Evolutionary conservation across 2,329 filamentous ascomycete genomes (phyloP).

Genomic region (Penicillium fuscoglaucum): DNA sequence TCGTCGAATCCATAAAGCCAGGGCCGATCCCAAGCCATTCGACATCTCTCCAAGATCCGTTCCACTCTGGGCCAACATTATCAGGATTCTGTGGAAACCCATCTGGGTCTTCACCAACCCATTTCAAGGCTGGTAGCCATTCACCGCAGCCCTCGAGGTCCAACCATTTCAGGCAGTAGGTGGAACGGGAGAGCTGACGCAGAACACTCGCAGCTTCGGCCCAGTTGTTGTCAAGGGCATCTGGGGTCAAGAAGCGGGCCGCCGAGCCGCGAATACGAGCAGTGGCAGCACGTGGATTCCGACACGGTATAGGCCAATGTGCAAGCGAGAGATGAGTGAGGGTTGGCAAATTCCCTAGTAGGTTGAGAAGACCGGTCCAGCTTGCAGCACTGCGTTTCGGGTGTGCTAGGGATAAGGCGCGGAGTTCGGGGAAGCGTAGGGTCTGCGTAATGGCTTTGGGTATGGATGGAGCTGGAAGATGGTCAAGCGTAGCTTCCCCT

Average conservation of each 20-base stretch:
- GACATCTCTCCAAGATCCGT: slow-evolving; percentile 47
- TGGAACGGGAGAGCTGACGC: slow-evolving; percentile 55
- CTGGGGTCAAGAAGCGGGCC: slow-evolving; percentile 43
- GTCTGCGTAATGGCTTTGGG: slow-evolving; percentile 26
- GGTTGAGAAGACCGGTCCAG: slow-evolving; percentile 56
- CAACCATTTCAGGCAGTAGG: slow-evolving; percentile 62
- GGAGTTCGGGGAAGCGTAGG: slow-evolving; percentile 54
- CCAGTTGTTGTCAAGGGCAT: slow-evolving; percentile 56
- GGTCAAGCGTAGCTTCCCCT: background rate
- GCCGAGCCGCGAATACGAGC: slow-evolving; percentile 45
- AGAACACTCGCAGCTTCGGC: slow-evolving; percentile 58
- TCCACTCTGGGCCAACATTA: slow-evolving; percentile 47
- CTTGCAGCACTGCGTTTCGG: slow-evolving; percentile 46
- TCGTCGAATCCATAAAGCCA: slow-evolving; percentile 38
- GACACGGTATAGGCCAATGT: slow-evolving; percentile 60
- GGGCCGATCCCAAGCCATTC: slow-evolving; percentile 45
- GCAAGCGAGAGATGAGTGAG: slow-evolving; percentile 64
- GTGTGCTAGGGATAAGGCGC: slow-evolving; percentile 59
- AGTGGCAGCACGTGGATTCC: slow-evolving; percentile 55
- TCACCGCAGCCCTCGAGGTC: slow-evolving; percentile 60
- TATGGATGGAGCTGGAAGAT: slow-evolving; percentile 7
- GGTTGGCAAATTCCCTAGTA: slow-evolving; percentile 56
- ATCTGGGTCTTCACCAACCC: slow-evolving; percentile 35
- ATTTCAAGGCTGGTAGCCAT: slow-evolving; percentile 57
- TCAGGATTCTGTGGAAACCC: slow-evolving; percentile 26